Base-by-base conservation (phyloP, 441 rosid genomes). In the Populus hybrid region DNA sequence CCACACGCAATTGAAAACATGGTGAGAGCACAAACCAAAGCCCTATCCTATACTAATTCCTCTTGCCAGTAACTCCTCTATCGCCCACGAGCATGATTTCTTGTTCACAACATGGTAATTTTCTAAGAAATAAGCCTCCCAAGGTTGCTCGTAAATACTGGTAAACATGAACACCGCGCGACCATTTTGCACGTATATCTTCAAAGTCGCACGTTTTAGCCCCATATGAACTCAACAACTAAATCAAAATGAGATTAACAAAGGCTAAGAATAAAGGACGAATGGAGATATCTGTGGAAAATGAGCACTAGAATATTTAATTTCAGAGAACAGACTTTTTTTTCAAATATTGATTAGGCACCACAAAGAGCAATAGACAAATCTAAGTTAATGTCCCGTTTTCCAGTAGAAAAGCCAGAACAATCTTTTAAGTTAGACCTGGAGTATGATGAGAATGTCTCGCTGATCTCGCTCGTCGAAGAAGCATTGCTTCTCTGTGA, bases 311-410 rank as follows among this genome's bases (percentile, higher is more conserved):
- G 10, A 7, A 38, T 7, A 38, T 38, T 7, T 33, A 33, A 33
- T 33, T 31, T 16, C n/a, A 7, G 40, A 28, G n/a, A 35, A 70
- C 70, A 26, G 20, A 76, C 21, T 9, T 14, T 2, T 11, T 35
- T 20, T n/a, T 61, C 66, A 28, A 4, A 33, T 2, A 21, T 12
- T 61, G 36, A 28, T 76, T 68, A 91, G 74, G 86, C 79, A 59
- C 93, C 93, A 68, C 90, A 86, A 33, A 95, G 99, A 70, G 98
- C 93, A 80, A 95, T 92, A 2, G 99, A 92, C 2, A 95, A 88
- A 78, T 94, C 94, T 23, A 94, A 85, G 74, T 93, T 90, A 9
- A 93, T 71, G 45, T 75, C 78, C 16, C 42, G 75, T 64, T 83
- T 79, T 11, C 64, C 71, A 7, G 84, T 76, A 26, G 86, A 84